A percentile compares a stretch with the other conserved stretches of the same genome.
Conservation (phyloP, 2,329 filamentous ascomycete species). For the Sclerotinia minor region DNA sequence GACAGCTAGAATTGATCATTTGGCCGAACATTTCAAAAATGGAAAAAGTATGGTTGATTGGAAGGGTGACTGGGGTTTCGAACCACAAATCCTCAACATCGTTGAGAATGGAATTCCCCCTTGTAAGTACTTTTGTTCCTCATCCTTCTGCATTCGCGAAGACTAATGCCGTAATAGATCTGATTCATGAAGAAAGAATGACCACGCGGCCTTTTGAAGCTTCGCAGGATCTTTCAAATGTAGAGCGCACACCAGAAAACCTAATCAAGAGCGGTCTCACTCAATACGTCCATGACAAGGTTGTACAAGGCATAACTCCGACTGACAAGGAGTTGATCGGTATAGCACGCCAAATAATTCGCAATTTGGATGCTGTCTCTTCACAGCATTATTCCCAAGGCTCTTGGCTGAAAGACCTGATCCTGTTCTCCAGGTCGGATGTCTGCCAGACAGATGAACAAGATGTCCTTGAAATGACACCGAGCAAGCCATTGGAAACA, state of each 20-base stretch:
- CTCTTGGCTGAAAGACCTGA: constrained; percentile 60
- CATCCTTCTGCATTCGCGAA: constrained; percentile 31
- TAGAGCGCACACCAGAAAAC: constrained; percentile 60
- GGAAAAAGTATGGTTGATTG: constrained; percentile 67
- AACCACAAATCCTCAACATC: constrained; percentile 59
- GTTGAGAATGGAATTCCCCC: constrained; percentile 67
- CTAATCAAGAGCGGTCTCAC: constrained; percentile 59
- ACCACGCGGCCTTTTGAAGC: constrained; percentile 55
- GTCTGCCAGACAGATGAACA: neutral
- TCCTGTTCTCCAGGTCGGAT: constrained; percentile 48
- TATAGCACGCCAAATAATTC: constrained; percentile 61
- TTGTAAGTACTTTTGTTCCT: constrained; percentile 50
- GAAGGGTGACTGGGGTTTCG: constrained; percentile 71
- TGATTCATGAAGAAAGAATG: constrained; percentile 63
- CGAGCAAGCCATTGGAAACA: neutral
- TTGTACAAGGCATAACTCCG: constrained; percentile 46
- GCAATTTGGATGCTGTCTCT: constrained; percentile 53
- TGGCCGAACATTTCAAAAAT: constrained; percentile 68
- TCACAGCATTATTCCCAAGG: constrained; percentile 40
- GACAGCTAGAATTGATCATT: constrained; percentile 60
- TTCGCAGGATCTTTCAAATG: constrained; percentile 45
- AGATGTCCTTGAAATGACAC: neutral
- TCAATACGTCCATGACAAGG: constrained; percentile 51
- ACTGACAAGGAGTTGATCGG: constrained; percentile 55
- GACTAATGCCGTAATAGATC: constrained; percentile 47